phyloP scores from a whole-genome alignment of 2,329 filamentous ascomycete species.

The Colletotrichum sp. region DNA sequence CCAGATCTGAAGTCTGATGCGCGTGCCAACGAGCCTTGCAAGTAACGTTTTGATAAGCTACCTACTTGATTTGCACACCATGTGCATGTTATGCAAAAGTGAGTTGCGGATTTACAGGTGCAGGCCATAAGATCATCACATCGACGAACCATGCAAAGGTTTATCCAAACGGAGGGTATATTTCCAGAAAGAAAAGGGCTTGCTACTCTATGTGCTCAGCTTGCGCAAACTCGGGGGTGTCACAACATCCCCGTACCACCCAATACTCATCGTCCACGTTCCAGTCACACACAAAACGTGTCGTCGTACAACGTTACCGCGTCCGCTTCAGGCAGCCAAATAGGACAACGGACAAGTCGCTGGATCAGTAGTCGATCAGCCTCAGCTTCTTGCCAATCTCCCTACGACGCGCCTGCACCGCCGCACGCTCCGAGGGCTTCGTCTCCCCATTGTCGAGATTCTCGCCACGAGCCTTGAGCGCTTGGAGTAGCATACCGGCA shows the following conservation, averaged over 20 bases:
- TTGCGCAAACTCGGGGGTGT: not conserved
- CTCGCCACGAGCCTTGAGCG: slow-evolving; percentile 75
- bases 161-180: not conserved
- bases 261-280: not conserved
- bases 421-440: slow-evolving; percentile 64
- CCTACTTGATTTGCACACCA: not conserved
- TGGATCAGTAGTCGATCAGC: slow-evolving; percentile 67
- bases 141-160: not conserved
- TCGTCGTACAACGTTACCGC: not conserved
- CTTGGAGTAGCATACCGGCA: slow-evolving; percentile 90
- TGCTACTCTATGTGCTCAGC: not conserved
- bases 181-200: not conserved
- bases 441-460: slow-evolving; percentile 55
- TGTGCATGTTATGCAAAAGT: not conserved
- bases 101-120: not conserved
- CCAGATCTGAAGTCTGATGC: no score
- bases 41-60: not conserved
- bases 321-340: not conserved
- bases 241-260: not conserved
- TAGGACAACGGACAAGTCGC: not conserved
- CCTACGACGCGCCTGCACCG: slow-evolving; percentile 61
- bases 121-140: not conserved
- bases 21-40: no score
- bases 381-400: slow-evolving; percentile 79
- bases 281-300: not conserved